These are phyloP conservation scores for Citrus mangshanensis DNA, from an alignment of 345 rosid genomes.

Conservation along the genomic window DNA sequence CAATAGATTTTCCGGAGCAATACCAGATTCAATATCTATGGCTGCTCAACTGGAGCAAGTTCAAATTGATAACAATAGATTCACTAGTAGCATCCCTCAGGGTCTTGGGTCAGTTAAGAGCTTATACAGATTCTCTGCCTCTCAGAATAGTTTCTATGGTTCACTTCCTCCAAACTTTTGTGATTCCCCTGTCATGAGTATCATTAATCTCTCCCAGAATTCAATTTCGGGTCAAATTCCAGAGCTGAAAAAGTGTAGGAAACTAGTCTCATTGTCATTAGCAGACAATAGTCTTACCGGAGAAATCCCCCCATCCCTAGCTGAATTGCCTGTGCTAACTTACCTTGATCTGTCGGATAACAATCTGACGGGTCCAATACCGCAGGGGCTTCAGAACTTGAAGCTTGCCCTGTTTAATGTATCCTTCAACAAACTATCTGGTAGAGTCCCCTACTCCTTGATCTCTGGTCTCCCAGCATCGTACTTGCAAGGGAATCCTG, in stretches of 20 bases:
- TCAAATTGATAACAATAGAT: conserved; percentile 82
- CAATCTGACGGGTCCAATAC: conserved; percentile 77
- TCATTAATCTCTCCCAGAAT: conserved; percentile 76
- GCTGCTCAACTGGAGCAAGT: conserved; percentile 82
- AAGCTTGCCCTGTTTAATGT: conserved; percentile 93
- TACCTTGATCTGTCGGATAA: conserved; percentile 90
- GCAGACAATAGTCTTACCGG: conserved; percentile 66
- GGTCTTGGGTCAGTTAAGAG: conserved; percentile 79
- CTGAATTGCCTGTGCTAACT: conserved; percentile 78
- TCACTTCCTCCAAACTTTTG: conserved; percentile 71
- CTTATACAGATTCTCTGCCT: conserved; percentile 85
- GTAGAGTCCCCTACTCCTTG: conserved; percentile 62
- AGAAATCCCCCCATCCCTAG: conserved; percentile 67
- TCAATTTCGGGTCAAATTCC: conserved; percentile 73
- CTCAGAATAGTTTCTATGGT: conserved; percentile 63
- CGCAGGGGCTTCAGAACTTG: conserved; percentile 68
- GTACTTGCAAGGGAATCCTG: conserved; percentile 76
- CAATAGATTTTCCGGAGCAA: conserved; percentile 64
- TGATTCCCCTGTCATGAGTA: conserved; percentile 91
- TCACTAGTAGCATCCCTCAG: conserved; percentile 58
- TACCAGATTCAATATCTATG: conserved; percentile 62
- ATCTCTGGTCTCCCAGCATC: conserved; percentile 93
- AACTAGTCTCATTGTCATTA: conserved; percentile 76
- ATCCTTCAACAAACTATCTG: conserved; percentile 74
- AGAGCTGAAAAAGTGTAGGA: conserved; percentile 73